Percentiles rank a stretch among this genome's conserved stretches.
Conservation (phyloP, 2,329 filamentous ascomycete species). For the Claviceps citrina region DNA sequence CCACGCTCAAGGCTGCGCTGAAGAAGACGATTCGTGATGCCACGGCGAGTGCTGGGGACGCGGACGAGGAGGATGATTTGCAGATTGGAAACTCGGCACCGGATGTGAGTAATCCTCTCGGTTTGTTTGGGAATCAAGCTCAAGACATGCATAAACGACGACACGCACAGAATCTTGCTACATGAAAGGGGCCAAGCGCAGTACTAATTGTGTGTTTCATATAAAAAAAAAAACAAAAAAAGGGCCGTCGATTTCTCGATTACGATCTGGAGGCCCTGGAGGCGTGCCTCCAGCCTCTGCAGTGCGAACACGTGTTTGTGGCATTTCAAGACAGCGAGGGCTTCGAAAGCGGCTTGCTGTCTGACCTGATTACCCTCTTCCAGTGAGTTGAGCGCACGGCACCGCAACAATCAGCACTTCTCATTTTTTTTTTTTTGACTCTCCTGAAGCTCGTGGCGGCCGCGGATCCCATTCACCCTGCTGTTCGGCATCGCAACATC, state of each 20-base stretch:
- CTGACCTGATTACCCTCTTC: constrained; percentile 54
- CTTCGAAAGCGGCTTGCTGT: constrained; percentile 58
- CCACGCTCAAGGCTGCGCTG: constrained; percentile 56
- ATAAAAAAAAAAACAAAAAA: too few relatives aligned
- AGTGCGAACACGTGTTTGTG: constrained; percentile 47
- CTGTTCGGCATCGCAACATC: constrained; percentile 72
- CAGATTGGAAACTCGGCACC: constrained; percentile 28
- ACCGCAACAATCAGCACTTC: too few relatives aligned
- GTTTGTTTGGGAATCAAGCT: too few relatives aligned
- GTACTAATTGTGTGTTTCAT: background rate
- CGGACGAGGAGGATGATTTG: constrained; percentile 39
- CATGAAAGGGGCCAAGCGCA: background rate
- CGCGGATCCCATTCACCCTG: constrained; percentile 61
- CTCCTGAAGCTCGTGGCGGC: constrained; percentile 41
- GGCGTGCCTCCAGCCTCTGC: constrained; percentile 38
- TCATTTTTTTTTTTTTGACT: constrained; percentile 20
- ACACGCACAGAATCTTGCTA: too few relatives aligned
- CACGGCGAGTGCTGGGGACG: constrained; percentile 33
- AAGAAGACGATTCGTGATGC: constrained; percentile 59
- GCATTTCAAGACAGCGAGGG: constrained; percentile 71
- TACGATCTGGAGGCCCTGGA: constrained; percentile 64
- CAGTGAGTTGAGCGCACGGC: too few relatives aligned
- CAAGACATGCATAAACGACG: background rate
- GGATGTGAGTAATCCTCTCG: constrained; percentile 37
- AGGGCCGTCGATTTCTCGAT: constrained; percentile 53